phyloP scores from a whole-genome alignment of 352 stramenopile genomes.

The Phytophthora niederhauseri region DNA sequence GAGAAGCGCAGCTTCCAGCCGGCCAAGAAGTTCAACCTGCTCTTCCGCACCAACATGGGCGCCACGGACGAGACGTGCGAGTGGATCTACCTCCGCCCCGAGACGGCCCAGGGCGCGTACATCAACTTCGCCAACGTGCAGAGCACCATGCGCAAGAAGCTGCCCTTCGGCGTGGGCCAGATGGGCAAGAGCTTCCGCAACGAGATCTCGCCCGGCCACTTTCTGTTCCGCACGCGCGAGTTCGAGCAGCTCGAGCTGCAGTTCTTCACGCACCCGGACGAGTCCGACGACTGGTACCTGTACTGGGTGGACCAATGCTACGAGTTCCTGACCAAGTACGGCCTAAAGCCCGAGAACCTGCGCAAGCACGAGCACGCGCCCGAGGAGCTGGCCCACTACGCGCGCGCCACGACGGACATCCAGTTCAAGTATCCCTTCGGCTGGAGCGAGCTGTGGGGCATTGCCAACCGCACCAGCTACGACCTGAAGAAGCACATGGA shows the following conservation, averaged over 20 bases:
- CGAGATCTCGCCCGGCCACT: conserved; percentile 98
- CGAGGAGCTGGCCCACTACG: conserved; percentile 97
- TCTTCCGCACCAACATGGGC: conserved; percentile 97
- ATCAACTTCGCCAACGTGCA: conserved; percentile 98
- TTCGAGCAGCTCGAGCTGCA: conserved; percentile 98
- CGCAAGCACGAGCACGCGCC: conserved; percentile 92
- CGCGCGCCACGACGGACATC: conserved; percentile 96
- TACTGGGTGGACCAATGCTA: conserved; percentile 95
- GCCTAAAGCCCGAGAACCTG: conserved; percentile 91
- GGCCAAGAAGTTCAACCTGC: conserved; percentile 97
- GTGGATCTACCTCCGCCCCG: conserved; percentile 95
- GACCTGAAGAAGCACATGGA: conserved; percentile 97
- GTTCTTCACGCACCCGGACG: conserved; percentile 78
- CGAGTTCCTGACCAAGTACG: conserved; percentile 90
- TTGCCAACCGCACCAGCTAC: conserved; percentile 96
- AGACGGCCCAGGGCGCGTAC: conserved; percentile 98
- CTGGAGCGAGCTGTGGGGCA: conserved; percentile 96
- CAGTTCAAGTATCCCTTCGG: conserved; percentile 98
- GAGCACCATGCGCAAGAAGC: conserved; percentile 90
- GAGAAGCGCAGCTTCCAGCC: conserved; percentile 60
- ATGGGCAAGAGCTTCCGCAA: conserved; percentile 99
- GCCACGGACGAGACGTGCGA: conserved; percentile 88
- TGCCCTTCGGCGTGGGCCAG: conserved; percentile 96
- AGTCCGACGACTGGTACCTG: conserved; percentile 79
- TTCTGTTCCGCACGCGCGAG: conserved; percentile 97